Evolutionary conservation across 2,329 filamentous ascomycete genomes (phyloP), one percentile per base, ranked within the genome.

Genomic region (Alternaria panax): DNA sequence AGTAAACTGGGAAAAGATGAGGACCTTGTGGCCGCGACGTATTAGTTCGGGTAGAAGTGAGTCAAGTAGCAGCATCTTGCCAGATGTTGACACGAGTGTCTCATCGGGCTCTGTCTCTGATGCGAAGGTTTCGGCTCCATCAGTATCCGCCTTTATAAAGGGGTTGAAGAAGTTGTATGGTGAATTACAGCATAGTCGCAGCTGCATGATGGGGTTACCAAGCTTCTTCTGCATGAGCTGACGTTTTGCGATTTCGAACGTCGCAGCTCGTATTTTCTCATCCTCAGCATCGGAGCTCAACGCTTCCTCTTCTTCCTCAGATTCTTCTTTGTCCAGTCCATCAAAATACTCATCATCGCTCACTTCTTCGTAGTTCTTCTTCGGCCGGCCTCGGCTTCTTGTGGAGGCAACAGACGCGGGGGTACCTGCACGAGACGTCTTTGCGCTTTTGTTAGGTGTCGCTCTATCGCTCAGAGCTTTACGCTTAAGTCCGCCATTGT

Each of bases 151-250:
- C 24, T 69, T 65, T 16, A 76, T 65, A 65, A 94, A 98, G 0
- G 95, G 94, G 74, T 93, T 96, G 79, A 96, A 98, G 76, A 99
- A 98, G 74, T 97, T 96, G 78, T 97, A 93, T 0, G 95, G 95
- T 0, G 89, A 92, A 77, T 99, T 97, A 78, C 95, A 98, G 11
- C 92, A 92, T 0, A 97, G 85, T 0, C 95, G 90, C 4, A 97
- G 87, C 75, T 99, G 95, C 84, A 97, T 92, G 20, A 98, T 80
- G 0, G 93, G 91, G 67, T 99, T 99, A 46, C 95, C 93, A 1
- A 98, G 84, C 72, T 96, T 97, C 81, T 98, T 98, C 42, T 87
- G 87, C 4, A 88, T 84, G n/a, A 98, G 92, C 75, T 97, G 92
- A 54, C 91, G 90, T 75, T 94, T 96, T 0, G 93, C 93, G 58